A percentile compares a stretch with the other conserved stretches of the same genome.
Evolutionary conservation across 2,329 filamentous ascomycete species (phyloP).

Genomic region (Davidsoniella australis): DNA sequence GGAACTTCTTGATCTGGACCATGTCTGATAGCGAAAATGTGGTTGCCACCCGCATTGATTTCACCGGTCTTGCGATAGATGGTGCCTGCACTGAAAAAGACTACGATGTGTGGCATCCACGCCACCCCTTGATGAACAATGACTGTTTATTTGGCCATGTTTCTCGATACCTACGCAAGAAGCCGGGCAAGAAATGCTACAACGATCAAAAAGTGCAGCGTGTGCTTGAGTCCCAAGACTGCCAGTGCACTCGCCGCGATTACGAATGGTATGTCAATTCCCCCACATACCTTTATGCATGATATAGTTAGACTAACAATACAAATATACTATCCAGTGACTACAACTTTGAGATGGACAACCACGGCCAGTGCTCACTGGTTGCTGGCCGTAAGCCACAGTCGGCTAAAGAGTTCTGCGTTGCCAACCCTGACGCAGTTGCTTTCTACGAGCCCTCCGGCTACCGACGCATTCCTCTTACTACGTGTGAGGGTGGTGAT

Average conservation of each 20-base stretch:
- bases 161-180: slow-evolving; percentile 82
- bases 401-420: slow-evolving; percentile 33
- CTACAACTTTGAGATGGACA: slow-evolving; percentile 77
- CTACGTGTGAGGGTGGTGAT: slow-evolving; percentile 63
- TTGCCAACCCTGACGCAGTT: slow-evolving; percentile 45
- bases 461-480: slow-evolving; percentile 77
- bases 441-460: slow-evolving; percentile 77
- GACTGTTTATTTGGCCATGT: slow-evolving; percentile 88
- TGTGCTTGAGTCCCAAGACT: slow-evolving; percentile 60
- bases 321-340: slow-evolving; percentile 37
- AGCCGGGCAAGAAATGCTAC: slow-evolving; percentile 59
- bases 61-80: slow-evolving; percentile 59
- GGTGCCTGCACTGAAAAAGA: slow-evolving; percentile 49
- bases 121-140: slow-evolving; percentile 59
- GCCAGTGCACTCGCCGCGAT: slow-evolving; percentile 67
- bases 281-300: slow-evolving; percentile 2
- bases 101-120: slow-evolving; percentile 75
- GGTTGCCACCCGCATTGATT: slow-evolving; percentile 73
- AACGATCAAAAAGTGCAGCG: slow-evolving; percentile 58
- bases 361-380: slow-evolving; percentile 58
- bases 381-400: slow-evolving; percentile 54
- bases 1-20: slow-evolving; percentile 86
- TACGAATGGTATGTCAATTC: slow-evolving; percentile 64
- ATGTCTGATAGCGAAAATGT: slow-evolving; percentile 37
- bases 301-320: not conserved